Conservation (phyloP, 768 basidiomycete species). For the Nidula microcarpa region DNA sequence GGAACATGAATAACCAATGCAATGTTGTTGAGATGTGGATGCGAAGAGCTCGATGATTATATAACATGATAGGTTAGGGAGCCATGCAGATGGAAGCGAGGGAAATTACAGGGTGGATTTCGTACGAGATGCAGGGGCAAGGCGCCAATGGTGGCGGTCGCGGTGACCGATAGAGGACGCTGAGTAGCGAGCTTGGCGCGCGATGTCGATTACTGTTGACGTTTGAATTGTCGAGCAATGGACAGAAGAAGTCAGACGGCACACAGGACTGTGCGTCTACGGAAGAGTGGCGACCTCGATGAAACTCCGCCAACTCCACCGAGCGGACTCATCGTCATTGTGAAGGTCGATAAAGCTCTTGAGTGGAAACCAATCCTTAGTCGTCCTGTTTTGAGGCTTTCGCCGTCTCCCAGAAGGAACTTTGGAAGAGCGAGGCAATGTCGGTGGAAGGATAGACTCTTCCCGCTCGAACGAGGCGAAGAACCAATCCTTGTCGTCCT, state of each 20-base stretch:
- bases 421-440: conserved; percentile 4
- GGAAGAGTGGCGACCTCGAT: conserved; percentile 49
- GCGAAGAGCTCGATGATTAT: neutral
- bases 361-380: conserved; percentile 53
- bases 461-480: conserved; percentile 28
- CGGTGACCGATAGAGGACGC: too few species aligned
- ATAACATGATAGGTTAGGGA: neutral
- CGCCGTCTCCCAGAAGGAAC: conserved; percentile 9
- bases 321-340: conserved; percentile 36
- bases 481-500: conserved; percentile 11
- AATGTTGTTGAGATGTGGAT: neutral
- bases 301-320: conserved; percentile 61
- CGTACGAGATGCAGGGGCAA: too few species aligned
- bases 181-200: too few species aligned
- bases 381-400: conserved; percentile 8
- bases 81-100: neutral
- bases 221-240: neutral
- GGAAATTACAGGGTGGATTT: too few species aligned
- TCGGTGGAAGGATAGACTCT: conserved; percentile 28
- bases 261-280: conserved; percentile 8
- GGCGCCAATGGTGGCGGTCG: too few species aligned
- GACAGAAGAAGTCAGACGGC: neutral
- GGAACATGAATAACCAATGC: neutral
- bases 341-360: conserved; percentile 65
- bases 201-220: too few species aligned